Percentiles rank a stretch among this genome's conserved stretches.
Conservation (phyloP, 345 rosid genomes). For the Eucalyptus leucophloia region DNA sequence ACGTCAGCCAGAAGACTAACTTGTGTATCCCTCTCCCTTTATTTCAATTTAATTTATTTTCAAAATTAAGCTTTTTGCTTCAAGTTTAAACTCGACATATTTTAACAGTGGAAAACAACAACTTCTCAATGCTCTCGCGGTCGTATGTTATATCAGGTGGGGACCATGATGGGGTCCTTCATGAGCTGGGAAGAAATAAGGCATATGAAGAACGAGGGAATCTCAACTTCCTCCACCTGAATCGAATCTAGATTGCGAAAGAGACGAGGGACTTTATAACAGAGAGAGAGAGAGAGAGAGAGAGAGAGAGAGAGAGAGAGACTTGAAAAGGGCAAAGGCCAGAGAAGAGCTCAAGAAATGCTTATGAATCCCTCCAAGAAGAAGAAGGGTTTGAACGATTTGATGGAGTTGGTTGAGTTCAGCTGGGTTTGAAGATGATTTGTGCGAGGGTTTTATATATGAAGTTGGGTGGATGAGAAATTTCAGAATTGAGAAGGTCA, state of each 20-base stretch:
- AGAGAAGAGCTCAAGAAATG: background rate
- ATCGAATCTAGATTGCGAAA: background rate
- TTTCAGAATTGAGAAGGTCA: background rate
- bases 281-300: background rate
- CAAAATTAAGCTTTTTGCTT: no score
- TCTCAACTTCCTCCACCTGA: background rate
- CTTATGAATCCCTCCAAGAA: background rate
- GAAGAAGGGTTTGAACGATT: background rate
- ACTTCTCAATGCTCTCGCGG: background rate
- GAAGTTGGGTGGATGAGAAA: background rate
- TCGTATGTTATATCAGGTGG: conserved; percentile 1
- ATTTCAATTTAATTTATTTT: no score
- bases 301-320: background rate
- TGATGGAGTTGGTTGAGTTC: background rate
- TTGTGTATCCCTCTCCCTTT: no score
- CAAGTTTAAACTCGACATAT: no score
- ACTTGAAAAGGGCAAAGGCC: background rate
- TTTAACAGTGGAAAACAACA: background rate
- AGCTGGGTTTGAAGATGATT: background rate
- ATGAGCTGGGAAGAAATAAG: conserved; percentile 3
- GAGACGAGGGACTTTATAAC: background rate
- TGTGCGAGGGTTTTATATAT: background rate
- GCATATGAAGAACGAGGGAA: conserved; percentile 2
- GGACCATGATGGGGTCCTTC: conserved; percentile 1
- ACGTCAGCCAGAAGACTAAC: no score